Evolutionary conservation across 805 yeast species (phyloP).

Genomic region (Metschnikowia orientalis): DNA sequence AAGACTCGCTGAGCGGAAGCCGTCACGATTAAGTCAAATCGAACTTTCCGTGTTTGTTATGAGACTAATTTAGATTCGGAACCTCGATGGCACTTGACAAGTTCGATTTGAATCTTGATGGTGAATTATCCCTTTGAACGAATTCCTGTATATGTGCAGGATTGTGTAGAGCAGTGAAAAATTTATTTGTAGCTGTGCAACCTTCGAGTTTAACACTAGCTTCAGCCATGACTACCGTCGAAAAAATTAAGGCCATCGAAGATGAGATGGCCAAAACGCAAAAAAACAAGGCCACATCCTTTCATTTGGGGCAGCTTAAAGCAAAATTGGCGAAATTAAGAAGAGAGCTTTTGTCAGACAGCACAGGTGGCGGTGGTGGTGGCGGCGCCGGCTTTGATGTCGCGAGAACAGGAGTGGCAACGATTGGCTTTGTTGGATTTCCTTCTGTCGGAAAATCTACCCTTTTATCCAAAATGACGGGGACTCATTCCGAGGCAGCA

Average conservation of each 20-base stretch:
- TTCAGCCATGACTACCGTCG: conserved; percentile 48
- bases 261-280: conserved; percentile 98
- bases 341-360: conserved; percentile 74
- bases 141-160: too few species aligned
- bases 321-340: conserved; percentile 94
- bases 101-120: too few species aligned
- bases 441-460: conserved; percentile 95
- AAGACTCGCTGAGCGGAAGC: too few species aligned
- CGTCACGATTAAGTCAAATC: too few species aligned
- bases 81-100: too few species aligned
- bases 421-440: conserved; percentile 96
- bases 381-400: conserved; percentile 95
- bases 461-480: conserved; percentile 79
- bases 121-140: too few species aligned
- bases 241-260: conserved; percentile 79
- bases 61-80: too few species aligned
- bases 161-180: conserved; percentile 6
- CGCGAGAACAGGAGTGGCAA: conserved; percentile 97
- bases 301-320: conserved; percentile 94
- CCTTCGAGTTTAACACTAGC: neutral
- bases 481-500: conserved; percentile 96
- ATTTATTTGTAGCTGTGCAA: conserved; percentile 3
- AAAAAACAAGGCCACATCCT: conserved; percentile 95
- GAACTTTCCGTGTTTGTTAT: too few species aligned
- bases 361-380: conserved; percentile 75